These are phyloP conservation scores for Osmozyma mogii DNA, from an alignment of 805 yeast genomes.

Conservation along the genomic window DNA sequence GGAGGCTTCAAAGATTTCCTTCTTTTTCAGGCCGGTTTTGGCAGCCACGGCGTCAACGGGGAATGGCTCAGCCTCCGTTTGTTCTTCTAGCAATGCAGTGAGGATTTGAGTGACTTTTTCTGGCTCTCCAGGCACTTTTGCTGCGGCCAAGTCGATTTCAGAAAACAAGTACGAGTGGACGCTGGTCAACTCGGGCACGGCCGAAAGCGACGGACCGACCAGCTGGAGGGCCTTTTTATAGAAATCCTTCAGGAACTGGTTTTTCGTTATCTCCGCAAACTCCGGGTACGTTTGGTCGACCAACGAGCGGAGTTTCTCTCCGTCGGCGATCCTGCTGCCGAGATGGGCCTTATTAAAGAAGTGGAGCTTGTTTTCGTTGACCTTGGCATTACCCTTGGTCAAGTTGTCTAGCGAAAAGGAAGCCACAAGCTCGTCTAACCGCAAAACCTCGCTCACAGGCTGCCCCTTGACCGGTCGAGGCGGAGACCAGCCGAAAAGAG, in stretches of 20 bases:
- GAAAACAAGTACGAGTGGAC: conserved; percentile 44
- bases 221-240: conserved; percentile 32
- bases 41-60: conserved; percentile 1
- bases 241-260: conserved; percentile 18
- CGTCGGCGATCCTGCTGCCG: conserved; percentile 31
- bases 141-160: conserved; percentile 22
- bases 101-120: conserved; percentile 9
- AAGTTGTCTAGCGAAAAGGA: conserved; percentile 61
- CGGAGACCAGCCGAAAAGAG: conserved; percentile 94
- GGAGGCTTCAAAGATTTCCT: conserved; percentile 45
- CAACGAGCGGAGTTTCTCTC: conserved; percentile 25
- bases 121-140: conserved; percentile 9
- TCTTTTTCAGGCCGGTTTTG: conserved; percentile 16
- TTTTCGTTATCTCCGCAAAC: conserved; percentile 9
- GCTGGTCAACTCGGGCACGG: conserved; percentile 43
- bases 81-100: conserved; percentile 1
- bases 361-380: conserved; percentile 65
- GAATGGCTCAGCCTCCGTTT: neutral
- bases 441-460: conserved; percentile 44
- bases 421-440: conserved; percentile 42
- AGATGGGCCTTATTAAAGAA: conserved; percentile 74
- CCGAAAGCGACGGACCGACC: conserved; percentile 44
- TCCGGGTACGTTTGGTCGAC: conserved; percentile 22
- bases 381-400: conserved; percentile 92
- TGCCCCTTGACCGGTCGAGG: conserved; percentile 43